These are phyloP conservation scores for Lobosporangium transversale DNA, from an alignment of 192 early-diverging fungal genomes.

Conservation along the genomic window DNA sequence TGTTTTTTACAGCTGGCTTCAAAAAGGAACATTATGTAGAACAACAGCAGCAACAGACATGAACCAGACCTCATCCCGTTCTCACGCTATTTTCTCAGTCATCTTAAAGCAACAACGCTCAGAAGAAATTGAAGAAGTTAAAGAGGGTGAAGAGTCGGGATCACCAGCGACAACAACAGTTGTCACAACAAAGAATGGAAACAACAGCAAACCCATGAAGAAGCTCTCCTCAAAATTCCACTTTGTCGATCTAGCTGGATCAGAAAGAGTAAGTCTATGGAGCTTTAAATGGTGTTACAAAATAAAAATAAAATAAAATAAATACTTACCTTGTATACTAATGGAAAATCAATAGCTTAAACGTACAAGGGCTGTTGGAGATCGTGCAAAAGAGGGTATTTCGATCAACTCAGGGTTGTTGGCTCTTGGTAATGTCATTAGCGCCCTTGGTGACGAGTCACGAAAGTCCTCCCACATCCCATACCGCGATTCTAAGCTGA, in stretches of 20 bases:
- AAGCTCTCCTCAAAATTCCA: constrained; percentile 89
- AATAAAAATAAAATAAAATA: neutral
- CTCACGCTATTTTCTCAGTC: constrained; percentile 96
- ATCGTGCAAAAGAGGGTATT: constrained; percentile 95
- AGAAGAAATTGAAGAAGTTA: constrained; percentile 42
- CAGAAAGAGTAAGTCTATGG: constrained; percentile 76
- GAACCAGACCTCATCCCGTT: constrained; percentile 93
- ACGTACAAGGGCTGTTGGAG: constrained; percentile 89
- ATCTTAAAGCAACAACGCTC: constrained; percentile 79
- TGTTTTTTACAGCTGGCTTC: constrained; percentile 59
- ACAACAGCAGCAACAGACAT: constrained; percentile 93
- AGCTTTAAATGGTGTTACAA: too few relatives aligned
- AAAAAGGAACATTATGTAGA: constrained; percentile 64
- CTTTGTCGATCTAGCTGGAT: constrained; percentile 98
- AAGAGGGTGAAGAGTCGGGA: constrained; percentile 10
- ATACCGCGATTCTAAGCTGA: constrained; percentile 97
- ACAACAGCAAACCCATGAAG: constrained; percentile 29
- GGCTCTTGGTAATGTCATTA: constrained; percentile 97
- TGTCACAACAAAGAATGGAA: constrained; percentile 13
- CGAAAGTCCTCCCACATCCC: constrained; percentile 82
- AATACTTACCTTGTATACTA: too few relatives aligned
- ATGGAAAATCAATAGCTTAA: constrained; percentile 75
- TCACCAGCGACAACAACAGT: neutral
- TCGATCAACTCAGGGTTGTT: constrained; percentile 96
- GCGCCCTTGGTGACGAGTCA: constrained; percentile 86